These are phyloP conservation scores for Phascolomyces articulosus DNA, from an alignment of 371 early-diverging fungal species.

Conservation along the genomic window DNA sequence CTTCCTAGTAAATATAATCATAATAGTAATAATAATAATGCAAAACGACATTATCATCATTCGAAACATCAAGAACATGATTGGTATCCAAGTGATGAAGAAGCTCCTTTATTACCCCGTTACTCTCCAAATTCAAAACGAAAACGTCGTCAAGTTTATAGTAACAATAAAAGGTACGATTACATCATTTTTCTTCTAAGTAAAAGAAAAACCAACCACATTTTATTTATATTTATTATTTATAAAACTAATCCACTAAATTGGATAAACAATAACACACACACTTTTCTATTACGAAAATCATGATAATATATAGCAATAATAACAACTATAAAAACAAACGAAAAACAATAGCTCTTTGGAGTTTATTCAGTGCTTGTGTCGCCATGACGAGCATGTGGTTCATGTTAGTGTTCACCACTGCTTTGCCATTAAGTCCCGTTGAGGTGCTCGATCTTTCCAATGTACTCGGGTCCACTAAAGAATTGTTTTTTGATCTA, in stretches of 20 bases:
- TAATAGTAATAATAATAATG: not conserved
- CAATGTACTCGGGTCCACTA: slow-evolving; percentile 64
- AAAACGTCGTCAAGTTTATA: slow-evolving; percentile 1
- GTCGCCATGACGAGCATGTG: slow-evolving; percentile 18
- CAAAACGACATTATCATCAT: not conserved
- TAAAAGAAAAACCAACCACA: not conserved
- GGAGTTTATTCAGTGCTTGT: slow-evolving; percentile 7
- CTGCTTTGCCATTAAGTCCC: slow-evolving; percentile 31
- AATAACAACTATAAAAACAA: not conserved
- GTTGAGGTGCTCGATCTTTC: slow-evolving; percentile 44
- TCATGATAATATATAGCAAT: not conserved
- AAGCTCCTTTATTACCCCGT: slow-evolving; percentile 23
- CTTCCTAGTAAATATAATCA: not conserved
- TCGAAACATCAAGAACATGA: slow-evolving; percentile 5
- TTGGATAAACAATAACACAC: not conserved
- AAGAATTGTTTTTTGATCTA: slow-evolving; percentile 60
- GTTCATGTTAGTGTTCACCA: slow-evolving; percentile 12
- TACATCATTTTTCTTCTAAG: too few relatives aligned
- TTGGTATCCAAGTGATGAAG: slow-evolving; percentile 25
- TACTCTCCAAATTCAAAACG: not conserved
- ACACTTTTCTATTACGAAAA: too few relatives aligned
- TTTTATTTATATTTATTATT: not conserved
- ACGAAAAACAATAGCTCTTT: slow-evolving; percentile 10
- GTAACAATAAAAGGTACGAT: not conserved
- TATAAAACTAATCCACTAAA: not conserved